Percentiles rank a stretch among this genome's conserved stretches.
phyloP scores from a whole-genome alignment of 2,329 filamentous ascomycete genomes.

The Ophiostoma populinum region DNA sequence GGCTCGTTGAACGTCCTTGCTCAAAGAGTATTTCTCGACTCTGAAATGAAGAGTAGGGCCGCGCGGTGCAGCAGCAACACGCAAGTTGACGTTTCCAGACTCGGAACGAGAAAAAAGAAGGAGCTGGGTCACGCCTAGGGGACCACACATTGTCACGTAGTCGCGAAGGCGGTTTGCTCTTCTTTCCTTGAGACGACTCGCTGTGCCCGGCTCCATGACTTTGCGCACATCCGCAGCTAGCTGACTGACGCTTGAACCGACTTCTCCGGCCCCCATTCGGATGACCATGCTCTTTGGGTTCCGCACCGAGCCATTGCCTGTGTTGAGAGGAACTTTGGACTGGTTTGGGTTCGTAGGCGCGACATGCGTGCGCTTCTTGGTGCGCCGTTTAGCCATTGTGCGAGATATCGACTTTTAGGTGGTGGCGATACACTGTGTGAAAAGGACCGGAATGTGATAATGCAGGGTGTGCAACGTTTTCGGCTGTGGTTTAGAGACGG shows the following conservation, averaged over 20 bases:
- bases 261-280: constrained; percentile 83
- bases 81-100: constrained; percentile 80
- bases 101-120: constrained; percentile 83
- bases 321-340: constrained; percentile 30
- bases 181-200: constrained; percentile 73
- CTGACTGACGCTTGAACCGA: constrained; percentile 81
- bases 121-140: constrained; percentile 81
- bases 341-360: constrained; percentile 43
- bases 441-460: too few species aligned
- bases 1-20: constrained; percentile 73
- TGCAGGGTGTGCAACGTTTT: too few species aligned
- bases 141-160: constrained; percentile 89
- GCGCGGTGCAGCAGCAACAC: constrained; percentile 70
- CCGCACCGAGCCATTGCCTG: constrained; percentile 44
- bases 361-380: constrained; percentile 79
- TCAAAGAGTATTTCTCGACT: constrained; percentile 85
- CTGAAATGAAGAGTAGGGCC: constrained; percentile 89
- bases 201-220: constrained; percentile 94
- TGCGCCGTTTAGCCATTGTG: constrained; percentile 59
- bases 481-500: too few species aligned
- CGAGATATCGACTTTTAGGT: too few species aligned
- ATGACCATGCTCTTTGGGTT: constrained; percentile 97
- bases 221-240: constrained; percentile 76
- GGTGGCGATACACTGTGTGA: too few species aligned
- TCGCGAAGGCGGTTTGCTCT: constrained; percentile 77